Evolutionary conservation across 1,139 yeast genomes (phyloP).

Genomic region (Protomyces macrosporus): DNA sequence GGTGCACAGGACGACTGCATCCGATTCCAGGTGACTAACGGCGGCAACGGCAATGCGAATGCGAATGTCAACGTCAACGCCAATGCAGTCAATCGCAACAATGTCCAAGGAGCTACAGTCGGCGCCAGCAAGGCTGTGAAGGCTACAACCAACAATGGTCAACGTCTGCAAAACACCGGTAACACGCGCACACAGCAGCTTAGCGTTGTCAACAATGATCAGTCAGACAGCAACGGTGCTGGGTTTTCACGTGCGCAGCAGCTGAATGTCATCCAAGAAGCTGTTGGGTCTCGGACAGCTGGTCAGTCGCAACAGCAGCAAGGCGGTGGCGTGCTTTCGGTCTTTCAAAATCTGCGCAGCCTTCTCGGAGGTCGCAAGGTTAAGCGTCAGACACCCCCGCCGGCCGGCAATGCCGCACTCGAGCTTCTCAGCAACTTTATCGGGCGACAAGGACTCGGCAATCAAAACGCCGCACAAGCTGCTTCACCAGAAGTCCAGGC

Average conservation of each 20-base stretch:
- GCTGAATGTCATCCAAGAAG: neutral
- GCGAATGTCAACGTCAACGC: neutral
- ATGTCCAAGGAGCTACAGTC: neutral
- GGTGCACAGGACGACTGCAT: neutral
- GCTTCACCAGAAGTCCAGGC: neutral
- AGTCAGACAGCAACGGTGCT: too few species aligned
- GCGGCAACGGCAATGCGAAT: neutral
- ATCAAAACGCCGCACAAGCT: neutral
- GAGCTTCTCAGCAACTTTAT: neutral
- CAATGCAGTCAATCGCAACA: neutral
- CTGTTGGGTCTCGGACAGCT: neutral
- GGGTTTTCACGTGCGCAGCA: neutral
- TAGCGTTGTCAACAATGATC: too few species aligned
- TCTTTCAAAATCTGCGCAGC: neutral
- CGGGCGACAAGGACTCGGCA: neutral
- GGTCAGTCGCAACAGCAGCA: neutral
- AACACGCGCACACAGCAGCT: too few species aligned
- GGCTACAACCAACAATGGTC: neutral
- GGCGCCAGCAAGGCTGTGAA: neutral
- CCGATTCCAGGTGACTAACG: neutral
- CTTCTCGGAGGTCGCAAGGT: neutral
- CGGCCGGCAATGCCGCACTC: neutral
- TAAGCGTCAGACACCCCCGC: neutral
- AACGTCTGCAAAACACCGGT: too few species aligned
- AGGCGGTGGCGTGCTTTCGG: neutral